A percentile compares a stretch with the other conserved stretches of the same genome.
These are phyloP conservation scores for Colletotrichum liriopes DNA, from an alignment of 2,329 filamentous ascomycete genomes.

Conservation along the genomic window DNA sequence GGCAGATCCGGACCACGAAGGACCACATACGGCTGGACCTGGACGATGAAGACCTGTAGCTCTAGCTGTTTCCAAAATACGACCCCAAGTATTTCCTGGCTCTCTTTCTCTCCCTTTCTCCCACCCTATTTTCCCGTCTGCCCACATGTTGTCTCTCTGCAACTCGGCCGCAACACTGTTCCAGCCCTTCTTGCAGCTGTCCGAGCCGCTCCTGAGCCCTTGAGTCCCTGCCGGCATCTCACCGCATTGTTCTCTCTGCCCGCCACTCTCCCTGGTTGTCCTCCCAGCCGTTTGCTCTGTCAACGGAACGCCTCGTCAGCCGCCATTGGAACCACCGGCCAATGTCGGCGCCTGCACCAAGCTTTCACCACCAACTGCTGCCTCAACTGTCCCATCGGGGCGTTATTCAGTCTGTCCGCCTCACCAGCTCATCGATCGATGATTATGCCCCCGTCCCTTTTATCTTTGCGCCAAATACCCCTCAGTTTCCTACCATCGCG, in stretches of 20 bases:
- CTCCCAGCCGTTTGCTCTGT: slow-evolving; percentile 5
- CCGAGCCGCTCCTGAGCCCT: not conserved
- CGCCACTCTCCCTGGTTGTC: not conserved
- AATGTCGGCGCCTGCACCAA: slow-evolving; percentile 18
- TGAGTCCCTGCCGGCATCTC: not conserved
- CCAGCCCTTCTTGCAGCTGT: not conserved
- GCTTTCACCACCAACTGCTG: not conserved
- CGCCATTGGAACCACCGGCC: slow-evolving; percentile 3
- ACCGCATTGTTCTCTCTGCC: not conserved
- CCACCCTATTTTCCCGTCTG: not conserved
- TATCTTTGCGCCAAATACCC: slow-evolving; percentile 25
- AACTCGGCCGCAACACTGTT: not conserved
- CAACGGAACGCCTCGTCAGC: slow-evolving; percentile 14
- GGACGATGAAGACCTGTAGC: slow-evolving; percentile 2
- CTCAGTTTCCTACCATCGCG: slow-evolving; percentile 24
- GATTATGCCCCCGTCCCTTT: slow-evolving; percentile 32
- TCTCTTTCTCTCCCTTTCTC: not conserved
- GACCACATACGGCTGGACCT: not conserved
- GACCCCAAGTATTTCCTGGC: not conserved
- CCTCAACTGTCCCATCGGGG: not conserved
- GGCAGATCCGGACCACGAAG: slow-evolving; percentile 29
- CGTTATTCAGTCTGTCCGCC: slow-evolving; percentile 9
- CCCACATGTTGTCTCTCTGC: slow-evolving; percentile 2
- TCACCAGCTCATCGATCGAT: slow-evolving; percentile 19
- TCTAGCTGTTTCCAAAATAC: not conserved